A percentile compares a stretch with the other conserved stretches of the same genome.
Evolutionary conservation across 192 early-diverging fungal genomes (phyloP).

Genomic region (Backusella circina): DNA sequence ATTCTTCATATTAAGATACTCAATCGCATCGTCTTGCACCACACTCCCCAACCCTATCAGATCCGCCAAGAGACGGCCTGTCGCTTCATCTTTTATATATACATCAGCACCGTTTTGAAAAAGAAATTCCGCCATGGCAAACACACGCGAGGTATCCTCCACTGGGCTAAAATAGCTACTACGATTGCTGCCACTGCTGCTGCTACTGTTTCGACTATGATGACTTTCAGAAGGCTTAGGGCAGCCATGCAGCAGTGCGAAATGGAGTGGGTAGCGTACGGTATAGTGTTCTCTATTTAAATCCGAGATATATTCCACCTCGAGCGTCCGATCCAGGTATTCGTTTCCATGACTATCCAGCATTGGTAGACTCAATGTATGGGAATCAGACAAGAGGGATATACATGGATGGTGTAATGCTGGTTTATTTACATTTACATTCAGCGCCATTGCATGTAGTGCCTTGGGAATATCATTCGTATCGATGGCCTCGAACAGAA

Average conservation of each 20-base stretch:
- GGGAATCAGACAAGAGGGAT: neutral
- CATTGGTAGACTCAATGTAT: neutral
- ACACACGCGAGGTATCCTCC: neutral
- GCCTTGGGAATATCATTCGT: slow-evolving; percentile 36
- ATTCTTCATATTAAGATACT: slow-evolving; percentile 27
- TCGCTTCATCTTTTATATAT: slow-evolving; percentile 6
- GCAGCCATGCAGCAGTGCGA: neutral
- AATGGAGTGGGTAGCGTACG: neutral
- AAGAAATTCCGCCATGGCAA: slow-evolving; percentile 59
- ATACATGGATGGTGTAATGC: neutral
- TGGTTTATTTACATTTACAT: slow-evolving; percentile 42
- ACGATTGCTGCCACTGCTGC: neutral
- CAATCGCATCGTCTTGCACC: slow-evolving; percentile 23
- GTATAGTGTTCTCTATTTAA: neutral
- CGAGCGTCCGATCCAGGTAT: neutral
- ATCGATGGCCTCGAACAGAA: slow-evolving; percentile 24
- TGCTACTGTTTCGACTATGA: neutral
- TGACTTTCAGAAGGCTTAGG: neutral
- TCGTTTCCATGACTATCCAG: slow-evolving; percentile 3
- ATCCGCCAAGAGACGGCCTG: slow-evolving; percentile 5
- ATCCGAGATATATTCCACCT: neutral
- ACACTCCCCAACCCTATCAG: slow-evolving; percentile 3
- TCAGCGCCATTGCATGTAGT: slow-evolving; percentile 37
- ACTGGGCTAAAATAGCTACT: slow-evolving; percentile 21
- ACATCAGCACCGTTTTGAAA: slow-evolving; percentile 55